A percentile compares a stretch with the other conserved stretches of the same genome.
These are phyloP conservation scores for Grammothele lineata DNA, from an alignment of 768 basidiomycete genomes.

Conservation along the genomic window DNA sequence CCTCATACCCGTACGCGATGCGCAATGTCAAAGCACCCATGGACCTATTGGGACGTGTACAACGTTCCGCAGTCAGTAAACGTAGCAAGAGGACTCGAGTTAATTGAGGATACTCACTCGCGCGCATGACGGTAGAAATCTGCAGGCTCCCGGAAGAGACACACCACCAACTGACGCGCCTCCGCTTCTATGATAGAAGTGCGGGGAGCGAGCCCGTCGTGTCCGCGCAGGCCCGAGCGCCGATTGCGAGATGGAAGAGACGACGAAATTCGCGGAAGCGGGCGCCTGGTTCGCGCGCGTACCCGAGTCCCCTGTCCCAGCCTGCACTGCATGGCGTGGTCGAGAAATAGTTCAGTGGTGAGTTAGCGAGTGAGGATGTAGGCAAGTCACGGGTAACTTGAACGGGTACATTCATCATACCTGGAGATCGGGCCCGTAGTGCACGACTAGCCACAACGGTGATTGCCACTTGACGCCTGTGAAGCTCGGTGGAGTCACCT, in stretches of 20 bases:
- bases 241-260: constrained; percentile 32
- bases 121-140: constrained; percentile 20
- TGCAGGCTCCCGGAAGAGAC: constrained; percentile 14
- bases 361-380: background rate
- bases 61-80: too few species aligned
- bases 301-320: constrained; percentile 34
- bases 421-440: too few species aligned
- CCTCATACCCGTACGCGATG: constrained; percentile 27
- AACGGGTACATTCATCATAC: too few species aligned
- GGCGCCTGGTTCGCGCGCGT: constrained; percentile 26
- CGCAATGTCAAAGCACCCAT: constrained; percentile 26
- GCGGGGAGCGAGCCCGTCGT: constrained; percentile 8
- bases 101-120: constrained; percentile 19
- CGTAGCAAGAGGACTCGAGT: background rate
- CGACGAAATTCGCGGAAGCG: constrained; percentile 34
- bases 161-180: constrained; percentile 12
- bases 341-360: background rate
- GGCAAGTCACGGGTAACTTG: too few species aligned
- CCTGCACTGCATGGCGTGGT: constrained; percentile 24
- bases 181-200: constrained; percentile 20
- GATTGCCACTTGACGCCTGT: too few species aligned
- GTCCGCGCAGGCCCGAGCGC: constrained; percentile 24
- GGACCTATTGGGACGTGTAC: constrained; percentile 15
- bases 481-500: too few species aligned
- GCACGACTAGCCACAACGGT: too few species aligned